Base-by-base conservation (phyloP, 805 yeast genomes). In the Metschnikowia anglica region DNA sequence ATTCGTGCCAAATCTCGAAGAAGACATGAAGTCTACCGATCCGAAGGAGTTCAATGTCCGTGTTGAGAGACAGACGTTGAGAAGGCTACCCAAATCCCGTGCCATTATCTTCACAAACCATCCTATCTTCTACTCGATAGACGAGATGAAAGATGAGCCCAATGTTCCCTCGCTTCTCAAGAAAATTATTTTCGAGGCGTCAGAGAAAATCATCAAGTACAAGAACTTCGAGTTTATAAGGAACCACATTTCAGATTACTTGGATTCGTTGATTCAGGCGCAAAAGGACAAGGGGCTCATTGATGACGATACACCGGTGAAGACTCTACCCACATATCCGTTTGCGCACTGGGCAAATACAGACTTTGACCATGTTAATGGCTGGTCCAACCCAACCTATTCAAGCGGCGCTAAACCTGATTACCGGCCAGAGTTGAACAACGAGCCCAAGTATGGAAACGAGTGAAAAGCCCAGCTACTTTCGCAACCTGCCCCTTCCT, bases 141-240 rank as follows among this genome's bases (percentile, higher is more conserved):
- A 85, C 29, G 91, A 86, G 43, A 77, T 81, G 65, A 85, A 83
- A 52, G 95, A 87, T 17, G 95, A 84, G 49, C 80, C 87, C 1
- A 61, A 88, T 44, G 83, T 90, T 37, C 83, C 95, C 3, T 84
- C 96, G 2, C 85, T 83, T 37, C 59, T 83, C 37, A 74, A 76
- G 55, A 82, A 80, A 53, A 79, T 81, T 38, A 65, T 83, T 25
- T 77, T 65, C 48, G 88, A 83, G 58, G 88, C 80, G 0, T 88
- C 88, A 8, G 80, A 77, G 48, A 76, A 74, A 38, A 83, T 83
- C 46, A 62, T 79, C 55, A 77, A 78, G 57, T 84, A 83, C 62
- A 83, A 83, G 58, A 73, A 74, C 50, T 83, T 82, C 51, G 80
- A 69, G 38, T 52, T 71, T 34, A 74, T 80, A 54, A 72, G 85